A percentile compares a stretch with the other conserved stretches of the same genome.
Conservation (phyloP, 106 monocot species). For the Allium cepa region DNA sequence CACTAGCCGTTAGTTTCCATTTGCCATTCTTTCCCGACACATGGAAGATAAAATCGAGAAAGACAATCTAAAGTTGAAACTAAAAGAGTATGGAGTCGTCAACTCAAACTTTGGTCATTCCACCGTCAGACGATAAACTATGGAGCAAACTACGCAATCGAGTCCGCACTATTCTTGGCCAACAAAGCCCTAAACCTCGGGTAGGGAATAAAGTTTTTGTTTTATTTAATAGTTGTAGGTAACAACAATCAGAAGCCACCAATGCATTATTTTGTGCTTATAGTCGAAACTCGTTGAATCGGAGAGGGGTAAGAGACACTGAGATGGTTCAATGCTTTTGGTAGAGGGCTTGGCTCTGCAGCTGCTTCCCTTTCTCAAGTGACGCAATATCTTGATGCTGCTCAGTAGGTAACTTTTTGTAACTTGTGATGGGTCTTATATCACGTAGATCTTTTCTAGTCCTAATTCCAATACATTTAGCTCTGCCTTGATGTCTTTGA, state of each 20-base stretch:
- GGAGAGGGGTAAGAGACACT: slow-evolving; percentile 35
- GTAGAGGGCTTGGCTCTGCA: slow-evolving; percentile 83
- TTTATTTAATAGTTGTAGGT: no score
- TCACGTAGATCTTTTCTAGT: no score
- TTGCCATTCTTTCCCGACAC: slow-evolving; percentile 5
- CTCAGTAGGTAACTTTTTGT: slow-evolving; percentile 48
- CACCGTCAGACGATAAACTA: slow-evolving; percentile 48
- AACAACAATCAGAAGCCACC: no score
- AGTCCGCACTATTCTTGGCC: slow-evolving; percentile 49
- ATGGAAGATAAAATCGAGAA: no score
- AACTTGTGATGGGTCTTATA: neutral
- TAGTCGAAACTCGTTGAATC: slow-evolving; percentile 33
- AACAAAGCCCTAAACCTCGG: slow-evolving; percentile 19
- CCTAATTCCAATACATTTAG: no score
- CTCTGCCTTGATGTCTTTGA: no score
- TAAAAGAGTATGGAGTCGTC: slow-evolving; percentile 17
- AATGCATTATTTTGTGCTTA: neutral
- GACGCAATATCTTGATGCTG: slow-evolving; percentile 38
- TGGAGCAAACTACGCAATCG: slow-evolving; percentile 64
- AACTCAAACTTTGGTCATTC: slow-evolving; percentile 33
- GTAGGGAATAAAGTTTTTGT: no score
- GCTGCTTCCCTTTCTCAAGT: slow-evolving; percentile 75
- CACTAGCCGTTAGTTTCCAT: slow-evolving; percentile 29
- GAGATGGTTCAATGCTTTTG: slow-evolving; percentile 69
- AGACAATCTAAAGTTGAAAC: neutral